Percentiles rank a stretch among this genome's conserved stretches.
Evolutionary conservation across 1,139 yeast genomes (phyloP).

Genomic region (Candida tunisiensis): DNA sequence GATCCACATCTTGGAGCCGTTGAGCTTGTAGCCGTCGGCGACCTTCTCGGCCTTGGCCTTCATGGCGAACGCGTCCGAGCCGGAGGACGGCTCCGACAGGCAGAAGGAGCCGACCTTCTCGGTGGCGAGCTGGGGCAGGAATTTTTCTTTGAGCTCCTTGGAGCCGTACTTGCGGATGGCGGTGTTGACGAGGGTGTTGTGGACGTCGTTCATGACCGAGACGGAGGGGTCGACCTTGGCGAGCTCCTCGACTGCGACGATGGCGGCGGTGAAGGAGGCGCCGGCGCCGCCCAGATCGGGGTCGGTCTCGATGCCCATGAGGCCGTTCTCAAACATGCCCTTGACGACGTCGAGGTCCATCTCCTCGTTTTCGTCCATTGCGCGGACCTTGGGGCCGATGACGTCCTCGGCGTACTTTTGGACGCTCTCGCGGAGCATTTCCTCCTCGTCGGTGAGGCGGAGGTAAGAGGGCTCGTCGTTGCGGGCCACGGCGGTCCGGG

Average conservation of each 20-base stretch:
- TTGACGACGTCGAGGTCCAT: conserved; percentile 22
- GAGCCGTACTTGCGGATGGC: conserved; percentile 24
- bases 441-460: conserved; percentile 26
- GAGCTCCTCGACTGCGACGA: conserved; percentile 26
- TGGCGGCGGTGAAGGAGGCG: conserved; percentile 27
- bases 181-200: conserved; percentile 27
- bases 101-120: conserved; percentile 24
- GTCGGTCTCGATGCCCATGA: conserved; percentile 29
- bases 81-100: conserved; percentile 25
- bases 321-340: conserved; percentile 24
- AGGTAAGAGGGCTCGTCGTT: conserved; percentile 5
- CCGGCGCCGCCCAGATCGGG: conserved; percentile 29
- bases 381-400: conserved; percentile 23
- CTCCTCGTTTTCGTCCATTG: conserved; percentile 26
- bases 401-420: conserved; percentile 23
- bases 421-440: conserved; percentile 23
- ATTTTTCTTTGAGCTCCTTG: conserved; percentile 20
- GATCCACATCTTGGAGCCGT: conserved; percentile 24
- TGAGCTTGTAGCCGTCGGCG: conserved; percentile 16
- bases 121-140: conserved; percentile 22
- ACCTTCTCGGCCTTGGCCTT: conserved; percentile 14
- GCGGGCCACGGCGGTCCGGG: background rate
- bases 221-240: conserved; percentile 28
- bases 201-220: conserved; percentile 27
- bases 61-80: conserved; percentile 22